These are phyloP conservation scores for Penicillium steckii DNA, from an alignment of 495 filamentous ascomycete species.

Conservation along the genomic window DNA sequence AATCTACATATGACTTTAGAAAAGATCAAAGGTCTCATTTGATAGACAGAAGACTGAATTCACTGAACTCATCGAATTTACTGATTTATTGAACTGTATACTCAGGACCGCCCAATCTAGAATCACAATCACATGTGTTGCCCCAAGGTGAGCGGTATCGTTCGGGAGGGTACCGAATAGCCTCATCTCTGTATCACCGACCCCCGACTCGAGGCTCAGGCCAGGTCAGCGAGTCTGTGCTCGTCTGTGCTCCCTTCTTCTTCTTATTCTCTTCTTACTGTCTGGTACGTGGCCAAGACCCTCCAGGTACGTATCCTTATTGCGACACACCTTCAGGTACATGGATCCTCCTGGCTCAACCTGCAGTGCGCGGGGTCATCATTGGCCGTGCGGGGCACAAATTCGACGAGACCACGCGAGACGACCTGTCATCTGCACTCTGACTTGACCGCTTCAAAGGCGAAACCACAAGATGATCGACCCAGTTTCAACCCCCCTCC, in stretches of 20 bases:
- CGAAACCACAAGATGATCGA: slow-evolving; percentile 5
- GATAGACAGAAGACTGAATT: too few species aligned
- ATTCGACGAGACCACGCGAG: slow-evolving; percentile 5
- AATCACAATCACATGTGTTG: background rate
- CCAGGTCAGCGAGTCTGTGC: background rate
- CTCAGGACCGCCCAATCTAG: background rate
- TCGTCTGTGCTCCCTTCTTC: background rate
- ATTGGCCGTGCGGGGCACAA: slow-evolving; percentile 12
- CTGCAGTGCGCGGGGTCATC: slow-evolving; percentile 6
- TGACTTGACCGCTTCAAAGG: slow-evolving; percentile 26
- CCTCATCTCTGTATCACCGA: slow-evolving; percentile 9
- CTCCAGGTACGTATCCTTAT: slow-evolving; percentile 17
- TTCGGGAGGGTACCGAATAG: slow-evolving; percentile 11
- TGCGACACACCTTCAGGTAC: slow-evolving; percentile 12
- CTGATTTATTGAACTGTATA: too few species aligned
- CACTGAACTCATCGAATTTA: too few species aligned
- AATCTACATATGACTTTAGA: too few species aligned
- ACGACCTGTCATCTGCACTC: slow-evolving; percentile 17
- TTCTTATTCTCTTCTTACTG: background rate
- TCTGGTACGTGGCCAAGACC: slow-evolving; percentile 23
- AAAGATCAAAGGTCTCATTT: too few species aligned
- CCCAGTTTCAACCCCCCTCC: background rate
- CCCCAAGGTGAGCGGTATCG: background rate
- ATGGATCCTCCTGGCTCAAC: slow-evolving; percentile 21
- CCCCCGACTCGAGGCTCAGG: background rate